Evolutionary conservation across 176 grass and related monocot genomes (phyloP).

Genomic region (Aegilops umbellulata): DNA sequence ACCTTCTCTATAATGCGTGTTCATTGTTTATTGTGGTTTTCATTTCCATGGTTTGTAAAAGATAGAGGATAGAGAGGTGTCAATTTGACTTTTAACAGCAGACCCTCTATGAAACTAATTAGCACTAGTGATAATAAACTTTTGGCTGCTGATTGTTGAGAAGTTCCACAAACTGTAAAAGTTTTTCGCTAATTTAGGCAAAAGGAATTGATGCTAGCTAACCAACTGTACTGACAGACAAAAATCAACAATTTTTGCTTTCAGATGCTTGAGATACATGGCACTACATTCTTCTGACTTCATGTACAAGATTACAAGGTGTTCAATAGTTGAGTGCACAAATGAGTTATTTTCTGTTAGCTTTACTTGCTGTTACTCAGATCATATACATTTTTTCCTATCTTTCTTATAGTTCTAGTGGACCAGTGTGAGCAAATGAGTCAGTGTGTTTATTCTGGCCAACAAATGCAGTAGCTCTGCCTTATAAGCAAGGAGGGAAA

Average conservation of each 20-base stretch:
- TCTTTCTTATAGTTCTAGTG: not conserved
- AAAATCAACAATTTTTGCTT: not conserved
- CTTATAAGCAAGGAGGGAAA: not conserved
- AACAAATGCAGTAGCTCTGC: not conserved
- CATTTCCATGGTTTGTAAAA: not conserved
- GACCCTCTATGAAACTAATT: not conserved
- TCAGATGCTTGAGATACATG: not conserved
- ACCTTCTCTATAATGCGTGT: not conserved
- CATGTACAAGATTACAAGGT: slow-evolving; percentile 15
- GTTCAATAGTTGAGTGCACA: slow-evolving; percentile 32
- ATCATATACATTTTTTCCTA: not conserved
- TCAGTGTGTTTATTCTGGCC: not conserved
- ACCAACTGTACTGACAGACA: not conserved
- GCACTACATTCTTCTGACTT: not conserved
- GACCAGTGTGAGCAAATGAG: not conserved
- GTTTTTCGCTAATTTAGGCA: not conserved
- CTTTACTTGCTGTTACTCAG: not conserved
- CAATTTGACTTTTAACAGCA: not conserved
- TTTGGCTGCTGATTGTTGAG: not conserved
- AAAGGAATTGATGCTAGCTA: not conserved
- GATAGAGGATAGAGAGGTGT: not conserved
- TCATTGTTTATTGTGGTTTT: not conserved
- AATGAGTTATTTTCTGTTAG: too few relatives aligned
- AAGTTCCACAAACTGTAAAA: not conserved
- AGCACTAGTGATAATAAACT: not conserved